phyloP scores from a whole-genome alignment of 495 filamentous ascomycete genomes.

The Annulohypoxylon maeteangense region DNA sequence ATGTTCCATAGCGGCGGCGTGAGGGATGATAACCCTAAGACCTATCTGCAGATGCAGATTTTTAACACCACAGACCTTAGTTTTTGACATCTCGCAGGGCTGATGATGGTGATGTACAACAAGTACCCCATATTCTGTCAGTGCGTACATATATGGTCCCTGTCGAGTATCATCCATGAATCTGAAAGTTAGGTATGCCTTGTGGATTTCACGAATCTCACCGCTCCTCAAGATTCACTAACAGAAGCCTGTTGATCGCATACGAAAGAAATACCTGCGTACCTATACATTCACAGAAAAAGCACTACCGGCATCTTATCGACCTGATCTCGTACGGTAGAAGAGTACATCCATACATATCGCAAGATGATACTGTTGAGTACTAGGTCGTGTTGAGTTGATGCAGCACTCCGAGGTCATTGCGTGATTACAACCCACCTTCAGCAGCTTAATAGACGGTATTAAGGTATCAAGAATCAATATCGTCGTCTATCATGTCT shows the following conservation, averaged over 20 bases:
- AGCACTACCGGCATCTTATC: slow-evolving; percentile 15
- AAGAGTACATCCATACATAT: too few relatives aligned
- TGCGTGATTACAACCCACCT: slow-evolving; percentile 38
- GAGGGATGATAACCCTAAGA: slow-evolving; percentile 16
- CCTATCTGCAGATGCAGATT: slow-evolving; percentile 17
- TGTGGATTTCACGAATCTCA: slow-evolving; percentile 24
- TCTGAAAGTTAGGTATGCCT: slow-evolving; percentile 18
- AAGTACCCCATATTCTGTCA: slow-evolving; percentile 33
- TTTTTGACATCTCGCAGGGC: slow-evolving; percentile 35
- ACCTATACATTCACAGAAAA: slow-evolving; percentile 1
- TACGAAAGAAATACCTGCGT: not conserved
- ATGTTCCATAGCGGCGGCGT: slow-evolving; percentile 10
- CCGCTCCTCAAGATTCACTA: slow-evolving; percentile 21
- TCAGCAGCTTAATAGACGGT: slow-evolving; percentile 10
- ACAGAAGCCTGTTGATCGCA: slow-evolving; percentile 8
- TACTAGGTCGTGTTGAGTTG: too few relatives aligned
- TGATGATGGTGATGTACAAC: slow-evolving; percentile 31
- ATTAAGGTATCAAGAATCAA: slow-evolving; percentile 15
- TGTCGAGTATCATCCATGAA: slow-evolving; percentile 28
- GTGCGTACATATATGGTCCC: slow-evolving; percentile 32
- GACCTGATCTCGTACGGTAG: slow-evolving; percentile 33
- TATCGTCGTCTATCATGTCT: slow-evolving; percentile 5
- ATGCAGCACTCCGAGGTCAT: slow-evolving; percentile 7
- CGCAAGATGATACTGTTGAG: slow-evolving; percentile 21
- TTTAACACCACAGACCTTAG: slow-evolving; percentile 22